Evolutionary conservation across 768 basidiomycete genomes (phyloP).

Genomic region (Psilocybe sp.): DNA sequence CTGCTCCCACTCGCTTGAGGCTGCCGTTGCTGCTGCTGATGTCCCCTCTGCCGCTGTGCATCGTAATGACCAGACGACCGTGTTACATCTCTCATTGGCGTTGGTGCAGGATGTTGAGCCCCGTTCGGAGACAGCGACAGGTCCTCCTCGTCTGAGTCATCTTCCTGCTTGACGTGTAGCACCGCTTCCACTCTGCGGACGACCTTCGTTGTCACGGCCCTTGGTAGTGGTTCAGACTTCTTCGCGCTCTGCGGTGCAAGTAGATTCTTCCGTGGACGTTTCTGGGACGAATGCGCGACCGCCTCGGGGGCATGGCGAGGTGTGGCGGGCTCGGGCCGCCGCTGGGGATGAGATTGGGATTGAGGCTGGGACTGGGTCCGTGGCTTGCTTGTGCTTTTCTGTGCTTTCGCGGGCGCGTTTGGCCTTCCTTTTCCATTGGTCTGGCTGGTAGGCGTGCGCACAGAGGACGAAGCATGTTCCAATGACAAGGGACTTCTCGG

Average conservation of each 20-base stretch:
- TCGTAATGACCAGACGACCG: too few species aligned
- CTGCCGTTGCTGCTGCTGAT: too few species aligned
- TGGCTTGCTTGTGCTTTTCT: too few species aligned
- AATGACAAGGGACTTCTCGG: constrained; percentile 23
- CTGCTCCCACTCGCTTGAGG: too few species aligned
- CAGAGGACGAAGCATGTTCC: not conserved
- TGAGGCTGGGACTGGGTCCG: too few species aligned
- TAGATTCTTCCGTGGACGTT: constrained; percentile 10
- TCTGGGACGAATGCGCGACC: not conserved
- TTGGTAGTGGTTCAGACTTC: constrained; percentile 7
- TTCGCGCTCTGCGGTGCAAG: constrained; percentile 2
- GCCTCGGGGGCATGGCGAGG: not conserved
- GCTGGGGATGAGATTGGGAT: too few species aligned
- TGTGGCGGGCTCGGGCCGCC: not conserved
- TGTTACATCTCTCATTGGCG: too few species aligned
- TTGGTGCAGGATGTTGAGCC: not conserved
- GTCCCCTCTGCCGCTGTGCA: too few species aligned
- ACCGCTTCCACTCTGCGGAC: constrained; percentile 68
- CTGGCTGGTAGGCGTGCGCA: not conserved
- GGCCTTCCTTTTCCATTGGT: not conserved
- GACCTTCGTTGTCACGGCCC: constrained; percentile 28
- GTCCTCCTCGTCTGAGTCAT: constrained; percentile 34
- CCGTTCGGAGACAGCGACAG: not conserved
- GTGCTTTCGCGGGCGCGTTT: not conserved
- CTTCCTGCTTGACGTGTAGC: constrained; percentile 64